Evolutionary conservation across 202 grass and related monocot species (phyloP).

Genomic region (Tripidium arundinaceum): DNA sequence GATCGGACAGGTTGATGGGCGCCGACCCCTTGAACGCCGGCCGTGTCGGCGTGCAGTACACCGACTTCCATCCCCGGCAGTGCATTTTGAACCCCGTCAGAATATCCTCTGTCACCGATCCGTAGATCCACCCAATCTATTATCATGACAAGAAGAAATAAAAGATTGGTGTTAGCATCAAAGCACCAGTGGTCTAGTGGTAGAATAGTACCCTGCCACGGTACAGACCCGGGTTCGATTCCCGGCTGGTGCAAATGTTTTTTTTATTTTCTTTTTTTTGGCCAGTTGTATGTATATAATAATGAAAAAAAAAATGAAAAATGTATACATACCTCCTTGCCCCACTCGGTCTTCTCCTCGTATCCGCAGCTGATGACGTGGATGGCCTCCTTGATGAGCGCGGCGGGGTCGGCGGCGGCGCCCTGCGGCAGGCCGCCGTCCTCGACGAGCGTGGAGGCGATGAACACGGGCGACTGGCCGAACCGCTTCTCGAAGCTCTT

Average conservation of each 20-base stretch:
- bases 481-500: slow-evolving; percentile 98
- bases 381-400: slow-evolving; percentile 98
- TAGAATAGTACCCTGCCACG: slow-evolving; percentile 99
- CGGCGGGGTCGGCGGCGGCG: slow-evolving; percentile 59
- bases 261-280: too few species aligned
- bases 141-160: too few species aligned
- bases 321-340: slow-evolving; percentile 92
- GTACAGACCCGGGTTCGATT: slow-evolving; percentile 99
- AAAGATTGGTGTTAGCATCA: too few species aligned
- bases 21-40: slow-evolving; percentile 82
- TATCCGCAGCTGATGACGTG: slow-evolving; percentile 99
- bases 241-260: slow-evolving; percentile 80
- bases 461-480: slow-evolving; percentile 92
- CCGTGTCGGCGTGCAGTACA: slow-evolving; percentile 62
- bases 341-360: slow-evolving; percentile 97
- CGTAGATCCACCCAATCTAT: slow-evolving; percentile 91
- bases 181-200: slow-evolving; percentile 99
- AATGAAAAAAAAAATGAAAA: too few species aligned
- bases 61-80: slow-evolving; percentile 80
- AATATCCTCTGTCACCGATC: slow-evolving; percentile 77
- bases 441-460: slow-evolving; percentile 96
- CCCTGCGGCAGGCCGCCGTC: slow-evolving; percentile 73
- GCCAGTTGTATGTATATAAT: too few species aligned
- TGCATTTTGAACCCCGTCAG: slow-evolving; percentile 98
- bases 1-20: slow-evolving; percentile 69